Base-by-base conservation (phyloP, 106 monocot species). In the Triglochin maritima region DNA sequence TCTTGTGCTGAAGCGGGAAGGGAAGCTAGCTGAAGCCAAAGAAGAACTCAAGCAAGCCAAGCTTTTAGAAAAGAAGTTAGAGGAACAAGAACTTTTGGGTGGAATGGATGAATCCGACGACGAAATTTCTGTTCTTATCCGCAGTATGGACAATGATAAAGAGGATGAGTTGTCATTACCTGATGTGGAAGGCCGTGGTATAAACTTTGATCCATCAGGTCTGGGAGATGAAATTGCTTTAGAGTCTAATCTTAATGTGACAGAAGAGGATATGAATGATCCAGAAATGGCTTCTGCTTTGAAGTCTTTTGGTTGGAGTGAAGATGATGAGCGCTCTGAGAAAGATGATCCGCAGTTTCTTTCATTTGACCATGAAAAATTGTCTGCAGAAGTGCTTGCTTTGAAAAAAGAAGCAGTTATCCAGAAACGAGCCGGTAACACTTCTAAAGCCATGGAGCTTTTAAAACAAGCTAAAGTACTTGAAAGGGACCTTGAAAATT, bases 41-140 rank as follows among this genome's bases (percentile, higher is more conserved):
- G 92, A 98, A 69, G 98, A 98, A 75, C 71, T 98, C n/a, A 98
- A 92, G 77, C 84, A 76, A 64, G 98, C 98, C 17, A 98, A 98
- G 77, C 68, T 89, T 60, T 71, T 98, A 46, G 98, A 98, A 57
- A 98, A 80, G 57, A 78, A 98, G 68, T 54, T 98, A 50, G 92
- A 98, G 66, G 98, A 98, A 59, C 83, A 86, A 45, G 92, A 83
- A 53, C 72, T 98, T 75, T 77, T 98, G 66, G 92, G 76, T 43
- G 84, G 81, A 44, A 74, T 50, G 73, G 86, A 92, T 59, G 98
- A 88, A 8, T 89, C 92, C 45, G 98, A 98, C 66, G 98, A 98
- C 73, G 98, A 98, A 67, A 78, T 98, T 14, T 79, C 82, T 62
- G 69, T 72, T 62, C 56, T 98, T 46, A 82, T 98, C 49, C 74